Evolutionary conservation across 148 eudicot genomes (phyloP), one percentile per base, ranked within the genome.

Genomic region (Chenopodium album): DNA sequence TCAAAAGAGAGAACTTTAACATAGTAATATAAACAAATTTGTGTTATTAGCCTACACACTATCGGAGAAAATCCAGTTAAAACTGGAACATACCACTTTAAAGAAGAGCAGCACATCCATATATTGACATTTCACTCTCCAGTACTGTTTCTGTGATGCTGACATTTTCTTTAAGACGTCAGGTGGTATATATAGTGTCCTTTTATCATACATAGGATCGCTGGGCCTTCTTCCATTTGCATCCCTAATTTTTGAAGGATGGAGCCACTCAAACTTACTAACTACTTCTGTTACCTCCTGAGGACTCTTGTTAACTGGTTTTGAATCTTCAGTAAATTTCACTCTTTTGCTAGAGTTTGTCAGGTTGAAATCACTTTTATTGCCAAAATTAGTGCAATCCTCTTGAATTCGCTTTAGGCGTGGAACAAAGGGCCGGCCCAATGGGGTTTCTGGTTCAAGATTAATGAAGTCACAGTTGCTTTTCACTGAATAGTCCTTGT

Each of bases 121-220:
- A 77, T 96, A 94, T 71, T 88, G 92, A 76, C 94, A 88, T 85
- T 96, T 96, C 56, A 87, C 89, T 73, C 85, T 90, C 99, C 99
- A 96, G 67, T 96, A 96, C 77, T 96, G 99, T 85, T 87, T 96
- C 76, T 92, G 99, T n/a, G 99, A 91, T 78, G 99, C 95, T 56
- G 99, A 91, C 99, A 96, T 92, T 79, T 91, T 96, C 82, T 86
- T 94, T 80, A 96, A 75, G 81, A 74, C 92, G 78, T 92, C 93
- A 23, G 95, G 92, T 74, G 99, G 99, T 82, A 96, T 90, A 84
- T 91, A 89, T 26, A 96, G 95, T 74, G 97, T 91, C 82, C 89
- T 89, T 82, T 90, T 94, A 84, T 96, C 97, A 87, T 89, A 92
- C 19, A 90, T 85, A 50, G 95, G 89, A 76, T 96, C 85, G 32